phyloP scores from a whole-genome alignment of 2,329 filamentous ascomycete genomes.

The Fonsecaea pedrosoi region DNA sequence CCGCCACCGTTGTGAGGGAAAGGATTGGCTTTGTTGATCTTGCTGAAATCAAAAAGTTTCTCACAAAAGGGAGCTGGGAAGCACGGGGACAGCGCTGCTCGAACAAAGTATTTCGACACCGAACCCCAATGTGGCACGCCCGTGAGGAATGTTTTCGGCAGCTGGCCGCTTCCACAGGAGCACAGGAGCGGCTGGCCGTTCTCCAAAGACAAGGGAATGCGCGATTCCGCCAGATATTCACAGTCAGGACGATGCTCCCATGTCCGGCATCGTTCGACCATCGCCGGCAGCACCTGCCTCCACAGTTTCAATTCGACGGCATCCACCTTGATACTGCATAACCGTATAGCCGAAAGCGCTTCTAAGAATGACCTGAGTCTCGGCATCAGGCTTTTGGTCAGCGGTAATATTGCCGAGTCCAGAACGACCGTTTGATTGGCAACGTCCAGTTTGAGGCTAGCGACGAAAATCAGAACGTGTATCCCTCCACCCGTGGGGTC shows the following conservation, averaged over 20 bases:
- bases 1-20: not conserved
- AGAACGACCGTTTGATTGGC: slow-evolving; percentile 42
- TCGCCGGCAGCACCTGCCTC: slow-evolving; percentile 44
- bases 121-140: slow-evolving; percentile 36
- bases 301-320: slow-evolving; percentile 44
- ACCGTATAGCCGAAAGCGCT: slow-evolving; percentile 14
- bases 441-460: slow-evolving; percentile 42
- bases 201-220: slow-evolving; percentile 41
- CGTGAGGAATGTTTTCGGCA: slow-evolving; percentile 38
- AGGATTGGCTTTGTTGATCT: slow-evolving; percentile 1
- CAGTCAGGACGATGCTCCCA: slow-evolving; percentile 48
- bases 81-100: slow-evolving; percentile 45
- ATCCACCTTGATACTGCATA: slow-evolving; percentile 35
- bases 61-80: slow-evolving; percentile 45
- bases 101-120: slow-evolving; percentile 41
- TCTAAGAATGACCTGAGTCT: slow-evolving; percentile 16
- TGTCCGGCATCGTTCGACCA: slow-evolving; percentile 47
- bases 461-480: slow-evolving; percentile 41
- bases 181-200: slow-evolving; percentile 42
- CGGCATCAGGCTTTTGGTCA: slow-evolving; percentile 33
- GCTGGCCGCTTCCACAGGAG: slow-evolving; percentile 45
- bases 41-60: slow-evolving; percentile 10
- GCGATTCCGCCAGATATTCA: slow-evolving; percentile 41
- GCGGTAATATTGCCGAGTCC: slow-evolving; percentile 45
- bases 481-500: slow-evolving; percentile 29